Percentiles rank a stretch among this genome's conserved stretches.
Conservation (phyloP, 225 moss, liverwort and hornwort genomes). For the Pseudoscleropodium purum region DNA sequence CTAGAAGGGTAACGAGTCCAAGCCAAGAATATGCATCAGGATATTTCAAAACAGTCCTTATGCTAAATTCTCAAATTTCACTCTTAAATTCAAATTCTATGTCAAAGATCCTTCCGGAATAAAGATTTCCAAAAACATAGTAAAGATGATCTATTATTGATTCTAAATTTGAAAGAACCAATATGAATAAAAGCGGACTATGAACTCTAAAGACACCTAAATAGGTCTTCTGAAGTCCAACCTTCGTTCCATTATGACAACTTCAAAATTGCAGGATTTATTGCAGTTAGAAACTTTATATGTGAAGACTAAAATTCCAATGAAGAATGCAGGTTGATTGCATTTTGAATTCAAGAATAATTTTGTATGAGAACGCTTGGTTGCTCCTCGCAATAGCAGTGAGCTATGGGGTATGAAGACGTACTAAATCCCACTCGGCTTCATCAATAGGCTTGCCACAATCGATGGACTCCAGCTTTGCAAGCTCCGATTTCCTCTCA, state of each 20-base stretch:
- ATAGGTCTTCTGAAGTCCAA: neutral
- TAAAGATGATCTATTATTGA: neutral
- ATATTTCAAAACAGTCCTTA: neutral
- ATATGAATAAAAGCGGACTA: neutral
- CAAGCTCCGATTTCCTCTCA: slow-evolving; percentile 84
- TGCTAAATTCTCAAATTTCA: neutral
- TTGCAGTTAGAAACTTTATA: neutral
- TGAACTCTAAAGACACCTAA: neutral
- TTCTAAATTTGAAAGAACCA: neutral
- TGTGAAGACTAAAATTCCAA: neutral
- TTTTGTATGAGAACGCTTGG: neutral
- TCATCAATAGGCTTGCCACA: slow-evolving; percentile 98
- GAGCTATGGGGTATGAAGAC: neutral
- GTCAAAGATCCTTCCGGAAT: neutral
- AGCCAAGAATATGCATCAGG: neutral
- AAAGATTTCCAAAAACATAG: neutral
- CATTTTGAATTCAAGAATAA: neutral
- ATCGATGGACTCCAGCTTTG: slow-evolving; percentile 73
- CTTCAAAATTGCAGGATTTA: neutral
- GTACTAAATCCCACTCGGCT: slow-evolving; percentile 95
- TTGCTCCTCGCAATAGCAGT: neutral
- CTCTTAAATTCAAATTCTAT: neutral
- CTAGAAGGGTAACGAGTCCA: neutral
- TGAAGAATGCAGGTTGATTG: neutral
- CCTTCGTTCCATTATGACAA: neutral